Evolutionary conservation across 192 early-diverging fungal genomes (phyloP).

Genomic region (Phlyctochytrium bullatum): DNA sequence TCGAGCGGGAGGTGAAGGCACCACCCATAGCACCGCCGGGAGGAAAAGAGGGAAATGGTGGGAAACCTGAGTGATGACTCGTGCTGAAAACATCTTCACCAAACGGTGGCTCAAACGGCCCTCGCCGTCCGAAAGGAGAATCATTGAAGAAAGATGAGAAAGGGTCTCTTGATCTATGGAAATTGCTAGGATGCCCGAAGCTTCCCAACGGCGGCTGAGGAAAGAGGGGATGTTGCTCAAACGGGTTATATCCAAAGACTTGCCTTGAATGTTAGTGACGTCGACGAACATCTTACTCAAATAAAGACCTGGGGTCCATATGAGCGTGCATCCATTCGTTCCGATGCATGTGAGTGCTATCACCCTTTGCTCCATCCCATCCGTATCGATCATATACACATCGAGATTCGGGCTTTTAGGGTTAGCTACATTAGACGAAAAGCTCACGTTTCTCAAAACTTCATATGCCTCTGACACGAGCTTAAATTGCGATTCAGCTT

Average conservation of each 20-base stretch:
- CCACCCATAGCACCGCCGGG: conserved; percentile 10
- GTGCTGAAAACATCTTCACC: background rate
- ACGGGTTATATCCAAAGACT: background rate
- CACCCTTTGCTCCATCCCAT: conserved; percentile 8
- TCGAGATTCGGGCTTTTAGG: conserved; percentile 12
- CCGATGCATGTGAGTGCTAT: conserved; percentile 2
- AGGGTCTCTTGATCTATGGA: too few species aligned
- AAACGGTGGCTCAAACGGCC: too few species aligned
- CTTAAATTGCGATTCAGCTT: conserved; percentile 17
- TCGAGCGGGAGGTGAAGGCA: conserved; percentile 7
- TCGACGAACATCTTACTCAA: background rate
- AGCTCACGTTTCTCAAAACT: conserved; percentile 23
- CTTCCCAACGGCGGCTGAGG: conserved; percentile 11
- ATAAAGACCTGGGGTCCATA: background rate
- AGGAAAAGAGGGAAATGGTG: background rate
- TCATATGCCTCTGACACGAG: conserved; percentile 25
- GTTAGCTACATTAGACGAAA: background rate
- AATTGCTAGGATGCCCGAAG: too few species aligned
- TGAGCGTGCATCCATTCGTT: conserved; percentile 1
- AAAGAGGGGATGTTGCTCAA: conserved; percentile 10
- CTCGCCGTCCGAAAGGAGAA: too few species aligned
- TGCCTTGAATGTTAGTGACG: background rate
- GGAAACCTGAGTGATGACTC: background rate
- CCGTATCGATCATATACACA: conserved; percentile 19
- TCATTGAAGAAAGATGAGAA: too few species aligned